Base-by-base conservation (phyloP, 2,329 filamentous ascomycete species). In the Elsinoe ampelina region DNA sequence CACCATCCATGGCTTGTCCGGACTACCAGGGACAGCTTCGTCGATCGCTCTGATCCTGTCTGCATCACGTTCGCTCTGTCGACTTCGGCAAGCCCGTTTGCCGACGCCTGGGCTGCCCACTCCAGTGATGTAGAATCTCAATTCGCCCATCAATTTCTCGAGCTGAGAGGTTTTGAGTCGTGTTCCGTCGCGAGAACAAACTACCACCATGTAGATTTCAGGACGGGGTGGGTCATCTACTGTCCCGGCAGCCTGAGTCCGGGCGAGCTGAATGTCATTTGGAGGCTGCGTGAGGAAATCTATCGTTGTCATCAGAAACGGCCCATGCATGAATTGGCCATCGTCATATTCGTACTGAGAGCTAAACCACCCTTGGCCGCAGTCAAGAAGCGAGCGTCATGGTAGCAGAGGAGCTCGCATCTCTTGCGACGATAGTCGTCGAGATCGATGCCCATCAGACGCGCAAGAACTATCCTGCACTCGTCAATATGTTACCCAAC, bases 41-140 rank as follows among this genome's bases (percentile, higher is more conserved):
- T 52, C 48, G 11, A 52, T 52, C 30, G 26, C 32, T 34, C 38
- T 52, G 48, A 38, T 26, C 5, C 48, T 34, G 11, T 32, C 34
- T 19, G 48, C 48, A 20, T 52, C 48, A 17, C 32, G 26, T 11
- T 36, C 48, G 19, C 48, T 52, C 48, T 52, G 48, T 3, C 48
- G 48, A 26, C 32, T 52, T 15, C 48, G 48, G 38, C 48, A 39
- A 15, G 48, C 48, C 12, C 48, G 34, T 11, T 52, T 52, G 32
- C 48, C 48, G 2, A 52, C 32, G 4, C 26, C 48, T 12, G 48
- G 48, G 15, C 48, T 52, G 4, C 48, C 48, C 4, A 52, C 35
- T 3, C 48, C 48, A 11, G 32, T 26, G 15, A 52, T 39, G 48
- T 52, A 52, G 34, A 20, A 20, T 20, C 34, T 39, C 35, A 52